These are phyloP conservation scores for Vaccinium darrowii DNA, from an alignment of 148 eudicot species.

Conservation along the genomic window DNA sequence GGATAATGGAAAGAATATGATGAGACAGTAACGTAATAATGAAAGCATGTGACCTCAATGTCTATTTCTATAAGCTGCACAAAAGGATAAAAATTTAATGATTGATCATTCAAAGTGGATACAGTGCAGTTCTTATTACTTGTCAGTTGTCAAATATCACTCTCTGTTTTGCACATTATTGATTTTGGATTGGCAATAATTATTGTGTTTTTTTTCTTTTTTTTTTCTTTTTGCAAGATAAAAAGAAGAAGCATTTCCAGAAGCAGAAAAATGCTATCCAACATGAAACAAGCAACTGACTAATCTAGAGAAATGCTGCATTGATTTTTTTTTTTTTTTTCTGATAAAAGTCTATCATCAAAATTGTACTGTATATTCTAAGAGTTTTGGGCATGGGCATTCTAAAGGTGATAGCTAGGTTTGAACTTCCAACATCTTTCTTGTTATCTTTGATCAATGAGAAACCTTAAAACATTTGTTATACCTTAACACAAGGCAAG, in stretches of 20 bases:
- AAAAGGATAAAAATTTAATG: not conserved
- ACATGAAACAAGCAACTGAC: not conserved
- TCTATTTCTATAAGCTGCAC: not conserved
- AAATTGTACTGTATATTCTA: conserved; percentile 5
- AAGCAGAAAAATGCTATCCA: not conserved
- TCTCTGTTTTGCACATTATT: not conserved
- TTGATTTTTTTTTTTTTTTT: not conserved
- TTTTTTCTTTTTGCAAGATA: not conserved
- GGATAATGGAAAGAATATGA: not conserved
- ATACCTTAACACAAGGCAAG: not conserved
- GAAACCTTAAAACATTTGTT: conserved; percentile 4
- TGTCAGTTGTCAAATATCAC: not conserved
- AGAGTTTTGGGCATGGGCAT: not conserved
- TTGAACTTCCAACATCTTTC: conserved; percentile 5
- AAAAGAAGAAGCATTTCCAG: not conserved
- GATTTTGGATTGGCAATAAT: not conserved
- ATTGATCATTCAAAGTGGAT: not conserved
- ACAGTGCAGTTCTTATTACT: not conserved
- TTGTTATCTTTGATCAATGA: not conserved
- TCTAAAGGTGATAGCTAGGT: not conserved
- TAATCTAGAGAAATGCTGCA: not conserved
- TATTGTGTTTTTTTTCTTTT: not conserved
- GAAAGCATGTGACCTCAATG: conserved; percentile 10
- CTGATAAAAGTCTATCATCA: not conserved
- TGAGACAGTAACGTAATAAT: not conserved